Conservation (phyloP, 2,329 filamentous ascomycete genomes). For the Elsinoe batatas region DNA sequence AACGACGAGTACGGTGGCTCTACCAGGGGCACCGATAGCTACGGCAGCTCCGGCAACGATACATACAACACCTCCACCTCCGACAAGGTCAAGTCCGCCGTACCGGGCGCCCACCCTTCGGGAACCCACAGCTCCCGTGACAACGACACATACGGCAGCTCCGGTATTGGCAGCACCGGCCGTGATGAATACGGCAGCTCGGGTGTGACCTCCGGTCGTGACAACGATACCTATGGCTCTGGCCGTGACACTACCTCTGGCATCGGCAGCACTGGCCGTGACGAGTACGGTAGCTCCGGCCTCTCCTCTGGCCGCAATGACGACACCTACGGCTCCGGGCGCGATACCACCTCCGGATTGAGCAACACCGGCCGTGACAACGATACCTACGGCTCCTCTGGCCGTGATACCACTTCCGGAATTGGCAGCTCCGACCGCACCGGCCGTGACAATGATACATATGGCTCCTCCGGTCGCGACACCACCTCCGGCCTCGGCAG, state of each 20-base stretch:
- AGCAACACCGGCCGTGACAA: not conserved
- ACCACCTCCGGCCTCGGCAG: not conserved
- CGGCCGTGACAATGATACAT: conserved; percentile 14
- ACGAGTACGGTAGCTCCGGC: not conserved
- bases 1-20: not conserved
- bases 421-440: not conserved
- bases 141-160: conserved; percentile 18
- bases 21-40: conserved; percentile 12
- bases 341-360: not conserved
- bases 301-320: conserved; percentile 2
- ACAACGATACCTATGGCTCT: not conserved
- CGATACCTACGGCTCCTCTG: not conserved
- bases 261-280: not conserved
- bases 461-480: conserved; percentile 15
- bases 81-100: conserved; percentile 15
- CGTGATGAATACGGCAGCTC: conserved; percentile 14
- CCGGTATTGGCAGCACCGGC: conserved; percentile 18
- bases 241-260: not conserved
- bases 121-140: not conserved
- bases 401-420: not conserved
- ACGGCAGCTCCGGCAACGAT: conserved; percentile 13
- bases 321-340: conserved; percentile 16
- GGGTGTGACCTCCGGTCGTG: conserved; percentile 3
- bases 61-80: conserved; percentile 14
- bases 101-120: too few species aligned